phyloP scores from a whole-genome alignment of 2,329 filamentous ascomycete species.

The Pyrenophora teres region DNA sequence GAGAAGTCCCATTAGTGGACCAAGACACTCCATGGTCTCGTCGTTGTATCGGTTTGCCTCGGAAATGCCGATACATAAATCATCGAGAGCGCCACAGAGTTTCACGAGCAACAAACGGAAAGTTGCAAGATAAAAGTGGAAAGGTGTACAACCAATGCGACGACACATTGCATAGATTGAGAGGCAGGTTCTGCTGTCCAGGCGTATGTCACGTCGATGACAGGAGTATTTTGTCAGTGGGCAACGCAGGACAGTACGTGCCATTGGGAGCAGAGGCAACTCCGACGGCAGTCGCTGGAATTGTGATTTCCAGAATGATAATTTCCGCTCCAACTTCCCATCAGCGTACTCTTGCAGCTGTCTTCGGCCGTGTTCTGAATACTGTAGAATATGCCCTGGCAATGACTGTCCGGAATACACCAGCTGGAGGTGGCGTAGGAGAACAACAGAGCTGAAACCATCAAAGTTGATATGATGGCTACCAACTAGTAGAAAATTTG shows the following conservation, averaged over 20 bases:
- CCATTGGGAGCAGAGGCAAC: not conserved
- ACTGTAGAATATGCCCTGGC: not conserved
- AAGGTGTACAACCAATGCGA: not conserved
- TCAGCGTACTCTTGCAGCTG: not conserved
- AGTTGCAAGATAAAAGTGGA: slow-evolving; percentile 44
- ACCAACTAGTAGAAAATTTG: slow-evolving; percentile 53
- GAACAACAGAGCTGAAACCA: slow-evolving; percentile 51
- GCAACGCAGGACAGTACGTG: not conserved
- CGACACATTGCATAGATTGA: not conserved
- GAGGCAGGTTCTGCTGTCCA: not conserved
- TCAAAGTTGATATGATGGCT: slow-evolving; percentile 60
- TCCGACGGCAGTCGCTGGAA: not conserved
- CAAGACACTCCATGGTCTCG: too few relatives aligned
- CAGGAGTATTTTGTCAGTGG: not conserved
- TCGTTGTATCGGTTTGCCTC: slow-evolving; percentile 53
- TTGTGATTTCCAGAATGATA: not conserved
- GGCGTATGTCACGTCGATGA: not conserved
- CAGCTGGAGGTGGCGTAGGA: slow-evolving; percentile 53
- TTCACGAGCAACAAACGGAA: slow-evolving; percentile 40
- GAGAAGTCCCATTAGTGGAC: too few relatives aligned
- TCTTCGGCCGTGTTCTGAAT: not conserved
- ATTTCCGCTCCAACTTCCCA: not conserved
- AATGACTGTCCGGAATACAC: slow-evolving; percentile 46
- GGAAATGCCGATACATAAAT: slow-evolving; percentile 55
- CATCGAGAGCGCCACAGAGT: slow-evolving; percentile 26